phyloP scores from a whole-genome alignment of 345 rosid genomes.

The Citrus maxima region DNA sequence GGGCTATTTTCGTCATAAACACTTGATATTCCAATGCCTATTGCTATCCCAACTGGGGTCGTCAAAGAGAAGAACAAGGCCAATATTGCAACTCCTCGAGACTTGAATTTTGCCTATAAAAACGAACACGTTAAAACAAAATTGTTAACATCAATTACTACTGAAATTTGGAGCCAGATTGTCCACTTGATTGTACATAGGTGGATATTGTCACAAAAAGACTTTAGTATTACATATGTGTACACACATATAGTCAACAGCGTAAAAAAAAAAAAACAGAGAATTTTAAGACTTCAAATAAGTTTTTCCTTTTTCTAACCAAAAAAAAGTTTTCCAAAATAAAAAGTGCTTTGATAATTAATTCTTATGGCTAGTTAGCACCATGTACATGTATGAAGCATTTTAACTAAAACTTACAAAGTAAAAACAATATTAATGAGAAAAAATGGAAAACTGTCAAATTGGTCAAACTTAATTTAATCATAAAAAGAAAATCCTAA shows the following conservation, averaged over 20 bases:
- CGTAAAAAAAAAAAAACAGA: too few species aligned
- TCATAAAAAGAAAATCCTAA: neutral
- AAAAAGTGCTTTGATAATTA: too few species aligned
- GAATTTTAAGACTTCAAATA: too few species aligned
- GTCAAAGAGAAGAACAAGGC: slow-evolving; percentile 56
- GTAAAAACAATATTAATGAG: neutral
- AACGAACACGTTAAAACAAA: neutral
- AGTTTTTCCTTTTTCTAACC: too few species aligned
- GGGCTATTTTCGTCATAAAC: slow-evolving; percentile 51
- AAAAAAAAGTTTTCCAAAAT: too few species aligned
- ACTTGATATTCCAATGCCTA: slow-evolving; percentile 47
- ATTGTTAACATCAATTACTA: neutral
- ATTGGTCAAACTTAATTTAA: neutral
- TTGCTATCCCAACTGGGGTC: slow-evolving; percentile 58
- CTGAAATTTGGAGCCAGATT: neutral
- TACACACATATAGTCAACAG: too few species aligned
- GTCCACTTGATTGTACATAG: too few species aligned
- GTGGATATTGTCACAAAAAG: too few species aligned
- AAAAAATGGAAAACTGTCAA: neutral
- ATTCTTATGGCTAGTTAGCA: too few species aligned
- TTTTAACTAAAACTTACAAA: too few species aligned
- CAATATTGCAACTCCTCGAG: slow-evolving; percentile 31
- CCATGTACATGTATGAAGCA: too few species aligned
- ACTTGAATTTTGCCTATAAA: slow-evolving; percentile 37
- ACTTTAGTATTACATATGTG: too few species aligned